Evolutionary conservation across 441 rosid species (phyloP), one percentile per base, ranked within the genome.

Genomic region (Euphorbia neoarborescens): DNA sequence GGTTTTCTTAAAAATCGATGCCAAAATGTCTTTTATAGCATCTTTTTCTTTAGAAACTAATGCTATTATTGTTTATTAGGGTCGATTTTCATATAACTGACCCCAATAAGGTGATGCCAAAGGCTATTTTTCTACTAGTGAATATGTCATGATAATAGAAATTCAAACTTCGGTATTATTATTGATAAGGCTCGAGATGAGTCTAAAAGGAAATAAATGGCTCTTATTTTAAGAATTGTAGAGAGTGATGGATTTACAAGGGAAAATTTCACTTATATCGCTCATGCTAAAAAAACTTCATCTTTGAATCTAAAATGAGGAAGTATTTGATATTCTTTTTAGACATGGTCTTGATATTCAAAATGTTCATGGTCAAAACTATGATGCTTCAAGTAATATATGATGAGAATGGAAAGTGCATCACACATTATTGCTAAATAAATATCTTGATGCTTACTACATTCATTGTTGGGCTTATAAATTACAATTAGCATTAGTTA

Each of bases 401-500:
- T 1, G 1, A 2, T 28, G 27, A 3, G 59, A 54, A 22, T 54
- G 59, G 28, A n/a, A 5, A 19, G 59, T 28, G 7, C 22, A 20
- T 7, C 59, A 54, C 20, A 4, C 59, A 8, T 54, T 3, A 0
- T 54, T n/a, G 8, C 24, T 20, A 54, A 54, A 32, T 3, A 5
- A 54, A 4, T 54, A 28, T 22, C 28, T 3, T 19, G 20, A 19
- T 54, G 10, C 59, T 19, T 54, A 54, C 22, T n/a, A 65, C 34
- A 48, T 73, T 3, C 66, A 65, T 65, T 65, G 60, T 66, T 65
- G 65, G 14, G 28, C 59, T n/a, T 28, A 54, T 54, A 28, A 11
- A 25, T 0, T 54, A 19, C 7, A 54, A 54, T 22, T n/a, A 10
- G 59, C 59, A 19, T 22, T n/a, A 7, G 25, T 54, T 19, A 12